Evolutionary conservation across 2,329 filamentous ascomycete genomes (phyloP).

Genomic region (Colletotrichum navitas): DNA sequence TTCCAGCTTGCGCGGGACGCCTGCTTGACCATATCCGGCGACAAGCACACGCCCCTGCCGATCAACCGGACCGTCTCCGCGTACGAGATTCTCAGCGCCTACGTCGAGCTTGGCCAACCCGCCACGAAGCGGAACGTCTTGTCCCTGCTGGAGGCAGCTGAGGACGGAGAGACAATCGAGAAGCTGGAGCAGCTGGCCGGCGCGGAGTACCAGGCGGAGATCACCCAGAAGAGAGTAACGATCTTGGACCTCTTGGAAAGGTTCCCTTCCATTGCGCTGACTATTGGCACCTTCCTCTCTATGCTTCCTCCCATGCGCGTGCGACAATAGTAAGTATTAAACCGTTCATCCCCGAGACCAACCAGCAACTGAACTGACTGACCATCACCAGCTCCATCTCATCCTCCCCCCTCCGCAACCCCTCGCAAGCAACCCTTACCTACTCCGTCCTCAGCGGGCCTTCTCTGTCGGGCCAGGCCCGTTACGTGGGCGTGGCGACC

Average conservation of each 20-base stretch:
- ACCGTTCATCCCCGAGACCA: neutral
- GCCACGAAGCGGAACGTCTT: constrained; percentile 72
- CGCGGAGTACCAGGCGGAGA: constrained; percentile 54
- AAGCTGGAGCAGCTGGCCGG: constrained; percentile 55
- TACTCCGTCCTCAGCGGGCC: constrained; percentile 70
- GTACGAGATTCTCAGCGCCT: constrained; percentile 73
- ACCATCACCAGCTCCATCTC: constrained; percentile 67
- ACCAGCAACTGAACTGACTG: neutral
- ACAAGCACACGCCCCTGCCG: constrained; percentile 65
- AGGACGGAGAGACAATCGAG: constrained; percentile 50
- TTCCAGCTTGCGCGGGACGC: constrained; percentile 80
- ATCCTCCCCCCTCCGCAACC: constrained; percentile 72
- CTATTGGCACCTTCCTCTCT: constrained; percentile 70
- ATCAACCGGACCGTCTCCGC: constrained; percentile 70
- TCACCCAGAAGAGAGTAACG: constrained; percentile 64
- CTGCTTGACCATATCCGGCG: constrained; percentile 70
- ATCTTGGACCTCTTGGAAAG: constrained; percentile 73
- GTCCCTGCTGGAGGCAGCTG: constrained; percentile 42
- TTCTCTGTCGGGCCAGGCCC: constrained; percentile 61
- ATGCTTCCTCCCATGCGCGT: constrained; percentile 73
- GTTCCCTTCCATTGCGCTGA: constrained; percentile 64
- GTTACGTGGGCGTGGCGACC: constrained; percentile 71
- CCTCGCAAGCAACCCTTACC: constrained; percentile 69
- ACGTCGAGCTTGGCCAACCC: constrained; percentile 79
- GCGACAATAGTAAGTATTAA: constrained; percentile 49